phyloP scores from a whole-genome alignment of 495 filamentous ascomycete species.

The Glonium stellatum region DNA sequence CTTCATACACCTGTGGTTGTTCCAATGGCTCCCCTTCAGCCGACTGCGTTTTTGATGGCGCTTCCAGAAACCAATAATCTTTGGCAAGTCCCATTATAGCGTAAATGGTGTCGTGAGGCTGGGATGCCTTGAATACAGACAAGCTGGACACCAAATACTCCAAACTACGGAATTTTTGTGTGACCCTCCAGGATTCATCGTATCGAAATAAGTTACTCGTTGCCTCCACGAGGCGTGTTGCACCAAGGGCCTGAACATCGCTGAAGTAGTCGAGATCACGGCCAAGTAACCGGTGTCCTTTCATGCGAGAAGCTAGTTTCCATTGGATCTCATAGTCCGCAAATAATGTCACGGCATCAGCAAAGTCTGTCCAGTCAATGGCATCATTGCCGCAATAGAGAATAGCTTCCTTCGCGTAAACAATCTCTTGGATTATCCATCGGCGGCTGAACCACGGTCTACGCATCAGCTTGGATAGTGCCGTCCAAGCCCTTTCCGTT shows the following conservation, averaged over 20 bases:
- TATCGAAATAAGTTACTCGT: constrained; percentile 31
- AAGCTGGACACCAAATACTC: too few relatives aligned
- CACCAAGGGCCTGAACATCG: constrained; percentile 29
- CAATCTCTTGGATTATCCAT: constrained; percentile 14
- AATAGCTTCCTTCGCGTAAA: not conserved
- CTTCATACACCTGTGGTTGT: too few relatives aligned
- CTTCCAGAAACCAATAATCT: too few relatives aligned
- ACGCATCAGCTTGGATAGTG: not conserved
- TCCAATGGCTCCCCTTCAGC: too few relatives aligned
- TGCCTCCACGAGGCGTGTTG: constrained; percentile 32
- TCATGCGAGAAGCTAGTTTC: constrained; percentile 7
- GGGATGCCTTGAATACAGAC: too few relatives aligned
- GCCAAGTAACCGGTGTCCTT: not conserved
- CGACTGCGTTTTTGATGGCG: too few relatives aligned
- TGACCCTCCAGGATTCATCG: too few relatives aligned
- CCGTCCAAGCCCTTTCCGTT: not conserved
- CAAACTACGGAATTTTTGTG: too few relatives aligned
- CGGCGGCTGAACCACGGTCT: constrained; percentile 3
- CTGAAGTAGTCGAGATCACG: constrained; percentile 11
- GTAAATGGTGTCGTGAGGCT: too few relatives aligned
- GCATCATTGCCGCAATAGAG: constrained; percentile 1
- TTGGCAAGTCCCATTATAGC: too few relatives aligned
- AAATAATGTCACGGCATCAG: constrained; percentile 8
- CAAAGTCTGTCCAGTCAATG: constrained; percentile 7
- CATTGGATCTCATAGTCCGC: constrained; percentile 9